phyloP scores from a whole-genome alignment of 1,284 basidiomycete species.

The Earliella scabrosa region DNA sequence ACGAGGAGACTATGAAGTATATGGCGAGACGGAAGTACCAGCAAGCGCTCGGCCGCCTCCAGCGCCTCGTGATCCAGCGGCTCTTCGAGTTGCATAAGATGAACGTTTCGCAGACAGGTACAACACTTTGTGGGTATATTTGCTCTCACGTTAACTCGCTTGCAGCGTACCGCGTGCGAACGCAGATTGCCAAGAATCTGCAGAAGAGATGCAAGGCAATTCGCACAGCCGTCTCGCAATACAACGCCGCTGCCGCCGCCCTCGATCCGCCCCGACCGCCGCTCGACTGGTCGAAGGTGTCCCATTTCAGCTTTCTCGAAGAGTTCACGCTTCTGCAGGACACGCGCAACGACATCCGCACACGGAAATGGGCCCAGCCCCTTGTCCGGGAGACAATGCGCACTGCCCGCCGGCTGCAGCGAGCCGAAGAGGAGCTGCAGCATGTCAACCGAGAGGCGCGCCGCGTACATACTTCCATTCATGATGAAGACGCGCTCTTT shows the following conservation, averaged over 20 bases:
- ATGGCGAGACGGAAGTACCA: conserved; percentile 23
- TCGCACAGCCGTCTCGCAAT: conserved; percentile 28
- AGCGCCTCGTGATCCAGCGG: conserved; percentile 31
- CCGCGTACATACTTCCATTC: too few relatives aligned
- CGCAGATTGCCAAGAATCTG: conserved; percentile 31
- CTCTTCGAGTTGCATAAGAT: conserved; percentile 37
- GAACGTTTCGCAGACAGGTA: conserved; percentile 30
- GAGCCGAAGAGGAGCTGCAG: conserved; percentile 39
- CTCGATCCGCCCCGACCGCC: conserved; percentile 33
- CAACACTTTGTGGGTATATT: too few relatives aligned
- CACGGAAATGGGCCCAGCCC: conserved; percentile 35
- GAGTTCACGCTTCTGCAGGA: conserved; percentile 41
- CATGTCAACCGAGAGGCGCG: conserved; percentile 36
- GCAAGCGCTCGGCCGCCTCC: conserved; percentile 30
- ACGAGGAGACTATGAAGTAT: background rate
- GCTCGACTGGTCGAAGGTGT: conserved; percentile 38
- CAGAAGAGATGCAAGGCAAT: too few relatives aligned
- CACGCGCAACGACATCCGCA: conserved; percentile 32
- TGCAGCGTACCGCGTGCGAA: conserved; percentile 31
- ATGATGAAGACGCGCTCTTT: conserved; percentile 28
- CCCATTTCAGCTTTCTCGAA: too few relatives aligned
- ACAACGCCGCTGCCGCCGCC: conserved; percentile 29
- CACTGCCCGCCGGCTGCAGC: conserved; percentile 30
- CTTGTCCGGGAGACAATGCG: conserved; percentile 31
- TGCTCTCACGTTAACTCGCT: background rate